Base-by-base conservation (phyloP, 257 asterid genomes). In the Paraleonurus japonicus region DNA sequence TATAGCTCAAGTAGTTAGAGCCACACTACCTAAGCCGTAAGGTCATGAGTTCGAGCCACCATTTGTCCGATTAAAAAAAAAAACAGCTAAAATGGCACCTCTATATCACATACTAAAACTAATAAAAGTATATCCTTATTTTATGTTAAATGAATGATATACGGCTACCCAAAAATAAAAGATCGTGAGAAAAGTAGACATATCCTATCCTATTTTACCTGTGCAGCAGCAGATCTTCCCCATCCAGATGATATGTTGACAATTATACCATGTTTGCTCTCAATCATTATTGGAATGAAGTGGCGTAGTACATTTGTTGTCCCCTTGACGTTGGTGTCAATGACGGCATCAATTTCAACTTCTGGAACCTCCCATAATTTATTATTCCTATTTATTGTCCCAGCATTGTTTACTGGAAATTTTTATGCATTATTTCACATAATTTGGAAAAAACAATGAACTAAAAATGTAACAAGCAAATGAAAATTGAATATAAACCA, bases 181-280 rank as follows among this genome's bases (percentile, higher is more conserved):
- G 71, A 69, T 61, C 59, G 59, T 19, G 50, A 67, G 55, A 43
- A 69, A 60, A 45, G 57, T 5, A 45, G 22, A 4, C 55, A 75
- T 24, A 26, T 41, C 63, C 22, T 12, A 71, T 17, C 24, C 33
- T 43, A 65, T 69, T 70, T 70, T 77, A 94, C 98, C 98, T 87
- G 99, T 69, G 96, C 98, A 58, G 99, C 99, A 60, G 92, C 96
- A 65, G 99, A 89, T 80, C 99, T 86, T 78, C 99, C 99, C 99
- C 99, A 94, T 30, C 98, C 97, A 81, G 99, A 94, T 75, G 99
- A 94, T 81, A 88, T 80, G 81, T 94, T 94, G 70, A 94, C 95
- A 73, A 94, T 81, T 67, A 94, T 81, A 66, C 99, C 99, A 28
- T 84, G 92, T 88, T 91, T 94, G 27, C 79, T 86, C 81, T 80